Percentiles rank a stretch among this genome's conserved stretches.
Conservation (phyloP, 768 basidiomycete species). For the Mycena floridula region DNA sequence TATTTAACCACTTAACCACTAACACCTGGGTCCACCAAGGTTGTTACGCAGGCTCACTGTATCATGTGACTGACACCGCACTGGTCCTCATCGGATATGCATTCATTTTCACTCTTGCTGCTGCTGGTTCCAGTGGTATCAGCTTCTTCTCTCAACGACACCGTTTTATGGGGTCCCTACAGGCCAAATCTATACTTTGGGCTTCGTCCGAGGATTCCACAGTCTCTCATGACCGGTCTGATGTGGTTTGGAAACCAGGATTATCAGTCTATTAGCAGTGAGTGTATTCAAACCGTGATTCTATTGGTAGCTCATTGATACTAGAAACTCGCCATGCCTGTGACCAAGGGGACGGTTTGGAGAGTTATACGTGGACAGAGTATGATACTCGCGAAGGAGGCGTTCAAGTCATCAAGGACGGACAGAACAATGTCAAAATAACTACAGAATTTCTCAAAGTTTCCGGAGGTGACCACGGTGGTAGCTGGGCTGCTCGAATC, state of each 20-base stretch:
- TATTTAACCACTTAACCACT: too few species aligned
- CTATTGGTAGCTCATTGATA: conserved; percentile 5
- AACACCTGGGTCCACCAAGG: too few species aligned
- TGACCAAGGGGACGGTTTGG: conserved; percentile 79
- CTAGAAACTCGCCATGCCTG: conserved; percentile 80
- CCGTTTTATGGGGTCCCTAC: conserved; percentile 80
- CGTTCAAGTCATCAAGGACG: conserved; percentile 78
- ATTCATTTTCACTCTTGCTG: background rate
- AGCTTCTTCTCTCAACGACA: conserved; percentile 29
- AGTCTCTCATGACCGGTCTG: conserved; percentile 88
- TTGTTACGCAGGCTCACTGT: too few species aligned
- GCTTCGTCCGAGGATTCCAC: conserved; percentile 74
- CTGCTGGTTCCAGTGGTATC: background rate
- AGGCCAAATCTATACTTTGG: conserved; percentile 96
- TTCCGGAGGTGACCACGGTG: conserved; percentile 75
- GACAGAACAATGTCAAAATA: conserved; percentile 76
- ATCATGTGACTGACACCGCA: too few species aligned
- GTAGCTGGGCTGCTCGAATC: conserved; percentile 85
- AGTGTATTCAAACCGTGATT: conserved; percentile 22
- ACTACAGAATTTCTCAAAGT: conserved; percentile 84
- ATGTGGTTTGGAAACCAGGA: conserved; percentile 92
- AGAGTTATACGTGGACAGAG: conserved; percentile 80
- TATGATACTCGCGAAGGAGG: conserved; percentile 86
- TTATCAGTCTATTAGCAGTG: conserved; percentile 64
- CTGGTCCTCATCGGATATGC: too few species aligned